Percentiles rank a stretch among this genome's conserved stretches.
These are phyloP conservation scores for Xerocomus brunneocitrinus DNA, from an alignment of 768 basidiomycete species.

Conservation along the genomic window DNA sequence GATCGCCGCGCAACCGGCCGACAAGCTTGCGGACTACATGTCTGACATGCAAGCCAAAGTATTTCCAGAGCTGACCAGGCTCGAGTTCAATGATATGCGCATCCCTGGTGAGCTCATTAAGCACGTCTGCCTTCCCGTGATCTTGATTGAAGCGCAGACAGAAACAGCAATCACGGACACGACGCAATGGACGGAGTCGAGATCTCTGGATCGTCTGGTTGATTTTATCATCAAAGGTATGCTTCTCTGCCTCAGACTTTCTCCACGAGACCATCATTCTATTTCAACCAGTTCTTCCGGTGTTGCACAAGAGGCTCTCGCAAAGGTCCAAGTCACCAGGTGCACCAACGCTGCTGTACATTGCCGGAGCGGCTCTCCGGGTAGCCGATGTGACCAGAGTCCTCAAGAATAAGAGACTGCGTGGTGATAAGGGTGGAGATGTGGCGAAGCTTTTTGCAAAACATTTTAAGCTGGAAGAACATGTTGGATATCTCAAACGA, in stretches of 20 bases:
- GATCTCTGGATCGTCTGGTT: constrained; percentile 66
- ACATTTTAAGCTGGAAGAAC: constrained; percentile 88
- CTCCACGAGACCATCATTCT: background rate
- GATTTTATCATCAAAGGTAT: constrained; percentile 75
- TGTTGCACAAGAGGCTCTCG: constrained; percentile 60
- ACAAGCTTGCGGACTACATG: constrained; percentile 58
- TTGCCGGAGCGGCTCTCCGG: constrained; percentile 85
- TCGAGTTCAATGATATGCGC: constrained; percentile 76
- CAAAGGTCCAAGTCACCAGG: constrained; percentile 76
- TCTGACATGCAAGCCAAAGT: constrained; percentile 62
- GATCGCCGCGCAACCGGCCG: constrained; percentile 54
- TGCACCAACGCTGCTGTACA: constrained; percentile 81
- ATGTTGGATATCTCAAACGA: constrained; percentile 74
- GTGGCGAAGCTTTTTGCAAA: constrained; percentile 95
- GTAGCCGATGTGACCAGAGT: constrained; percentile 83
- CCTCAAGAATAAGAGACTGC: constrained; percentile 62
- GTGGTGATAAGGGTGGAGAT: constrained; percentile 83
- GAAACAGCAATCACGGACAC: constrained; percentile 74
- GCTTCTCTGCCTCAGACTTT: constrained; percentile 8
- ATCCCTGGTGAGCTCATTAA: constrained; percentile 63
- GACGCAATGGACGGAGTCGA: constrained; percentile 61
- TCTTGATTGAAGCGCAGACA: constrained; percentile 54
- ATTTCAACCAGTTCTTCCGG: constrained; percentile 51
- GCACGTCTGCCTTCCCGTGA: constrained; percentile 16
- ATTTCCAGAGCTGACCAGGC: constrained; percentile 59